Evolutionary conservation across 768 basidiomycete species (phyloP), one percentile per base, ranked within the genome.

Genomic region (Leucocoprinus sp.): DNA sequence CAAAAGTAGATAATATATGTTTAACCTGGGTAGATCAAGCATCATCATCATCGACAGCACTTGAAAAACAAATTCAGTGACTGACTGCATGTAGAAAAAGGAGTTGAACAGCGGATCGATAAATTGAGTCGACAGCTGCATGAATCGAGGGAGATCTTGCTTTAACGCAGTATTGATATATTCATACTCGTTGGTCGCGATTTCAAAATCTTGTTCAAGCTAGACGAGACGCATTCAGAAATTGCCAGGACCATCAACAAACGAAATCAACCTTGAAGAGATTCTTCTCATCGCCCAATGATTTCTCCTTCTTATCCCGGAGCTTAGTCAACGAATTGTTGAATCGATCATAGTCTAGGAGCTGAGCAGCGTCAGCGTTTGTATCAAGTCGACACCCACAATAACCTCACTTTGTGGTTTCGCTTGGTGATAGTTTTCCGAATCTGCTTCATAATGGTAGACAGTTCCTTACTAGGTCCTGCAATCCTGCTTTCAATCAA

Each of bases 21-120:
- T 95, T 54, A 95, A 70, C 65, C 91, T 95, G 52, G 17, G 39
- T 43, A n/a, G 14, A 36, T 6, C 17, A 21, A 17, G 18, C 26
- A 45, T 29, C 6, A 21, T 40, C 29, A 37, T n/a, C 17, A 42
- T 22, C 19, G 22, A 9, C 11, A 12, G 15, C 8, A 48, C 24
- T n/a, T 4, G 27, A 27, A 9, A 24, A 24, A 35, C 15, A 23
- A 31, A n/a, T n/a, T 4, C 42, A 23, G 24, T 34, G 22, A 80
- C 92, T 58, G 57, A 93, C 91, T 98, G 92, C 93, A 99, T 97
- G 63, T 95, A 99, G 72, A 86, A 99, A 74, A 93, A 93, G 14
- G 92, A 95, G 56, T 95, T 85, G 77, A 97, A 99, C n/a, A 98
- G 70, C 0, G 96, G 96, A 54, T 93, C 85, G 59, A 98, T 90